A percentile compares a stretch with the other conserved stretches of the same genome.
Evolutionary conservation across 2,329 filamentous ascomycete species (phyloP).

Genomic region (Cladosporium sp.): DNA sequence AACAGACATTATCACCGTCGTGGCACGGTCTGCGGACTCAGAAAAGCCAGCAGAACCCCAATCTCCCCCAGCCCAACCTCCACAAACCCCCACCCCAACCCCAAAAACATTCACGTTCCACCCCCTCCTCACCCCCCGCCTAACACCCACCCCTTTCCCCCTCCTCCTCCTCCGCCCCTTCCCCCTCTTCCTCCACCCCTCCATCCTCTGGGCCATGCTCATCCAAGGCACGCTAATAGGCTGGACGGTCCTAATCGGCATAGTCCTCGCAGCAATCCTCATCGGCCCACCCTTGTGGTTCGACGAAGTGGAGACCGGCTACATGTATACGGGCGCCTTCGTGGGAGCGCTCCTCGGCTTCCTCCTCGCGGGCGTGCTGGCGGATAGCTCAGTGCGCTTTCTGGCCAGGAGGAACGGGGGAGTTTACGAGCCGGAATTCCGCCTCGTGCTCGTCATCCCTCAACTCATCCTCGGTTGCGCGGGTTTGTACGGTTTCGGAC

Average conservation of each 20-base stretch:
- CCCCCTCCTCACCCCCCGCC: conserved; percentile 68
- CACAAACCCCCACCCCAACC: conserved; percentile 21
- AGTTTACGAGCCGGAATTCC: conserved; percentile 87
- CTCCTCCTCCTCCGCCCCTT: conserved; percentile 68
- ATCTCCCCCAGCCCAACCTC: conserved; percentile 1
- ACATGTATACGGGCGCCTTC: conserved; percentile 82
- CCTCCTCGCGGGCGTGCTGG: conserved; percentile 65
- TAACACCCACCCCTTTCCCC: conserved; percentile 71
- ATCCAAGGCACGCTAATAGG: conserved; percentile 89
- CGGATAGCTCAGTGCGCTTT: conserved; percentile 66
- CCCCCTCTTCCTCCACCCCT: conserved; percentile 77
- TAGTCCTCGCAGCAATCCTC: conserved; percentile 78
- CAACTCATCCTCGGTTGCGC: conserved; percentile 73
- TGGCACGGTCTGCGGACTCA: not conserved
- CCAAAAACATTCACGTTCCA: no score
- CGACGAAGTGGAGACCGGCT: conserved; percentile 75
- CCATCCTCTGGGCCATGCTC: conserved; percentile 75
- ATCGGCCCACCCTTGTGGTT: conserved; percentile 78
- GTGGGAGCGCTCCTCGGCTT: conserved; percentile 78
- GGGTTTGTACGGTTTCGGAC: conserved; percentile 81
- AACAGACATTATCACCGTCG: conserved; percentile 55
- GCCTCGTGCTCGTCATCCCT: conserved; percentile 76
- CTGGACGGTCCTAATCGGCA: conserved; percentile 91
- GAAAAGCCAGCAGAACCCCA: not conserved
- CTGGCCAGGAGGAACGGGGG: conserved; percentile 74